Evolutionary conservation across 345 rosid species (phyloP), one percentile per base, ranked within the genome.

Genomic region (Aquilaria sinensis): DNA sequence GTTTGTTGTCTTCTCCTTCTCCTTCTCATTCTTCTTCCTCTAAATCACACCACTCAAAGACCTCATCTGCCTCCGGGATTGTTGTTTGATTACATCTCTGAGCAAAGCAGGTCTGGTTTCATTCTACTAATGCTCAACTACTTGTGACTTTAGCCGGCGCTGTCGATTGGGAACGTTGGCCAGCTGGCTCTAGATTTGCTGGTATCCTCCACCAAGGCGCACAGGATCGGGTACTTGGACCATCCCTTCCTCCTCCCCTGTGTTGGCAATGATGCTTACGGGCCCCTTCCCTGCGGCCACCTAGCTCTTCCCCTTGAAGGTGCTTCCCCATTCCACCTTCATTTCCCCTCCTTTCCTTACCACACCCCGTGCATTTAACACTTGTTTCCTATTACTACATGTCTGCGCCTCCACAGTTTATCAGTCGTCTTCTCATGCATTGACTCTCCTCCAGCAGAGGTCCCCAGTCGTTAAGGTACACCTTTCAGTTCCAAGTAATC

Each of bases 151-250:
- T 55, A 94, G 96, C 99, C 97, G 43, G 97, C 97, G 31, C 64
- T 94, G 59, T 94, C 96, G 49, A 83, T 86, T 46, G 97, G 99
- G 64, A 94, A 90, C 67, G 97, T 88, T 51, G 97, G 96, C 49
- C 95, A 94, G 76, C 79, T 94, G 9, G 96, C 95, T 1, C 81
- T 85, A 66, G 99, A 94, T 83, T 77, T 90, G 48, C 63, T 94
- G 67, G 84, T 94, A n/a, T 85, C 97, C 10, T 81, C 95, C 1
- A 79, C 67, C 16, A 72, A 62, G 55, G 99, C 91, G 0, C 87
- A 85, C 70, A 81, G 84, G 69, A 62, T 86, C 54, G 93, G 96
- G 46, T 88, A 81, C 75, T 77, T 94, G 32, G 96, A 94, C 58
- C 95, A 88, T 64, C 87, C 77, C 1, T 66, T 71, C 72, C 73